Percentiles rank a stretch among this genome's conserved stretches.
Evolutionary conservation across 371 early-diverging fungal species (phyloP).

Genomic region (Paraphysoderma sedebokerense): DNA sequence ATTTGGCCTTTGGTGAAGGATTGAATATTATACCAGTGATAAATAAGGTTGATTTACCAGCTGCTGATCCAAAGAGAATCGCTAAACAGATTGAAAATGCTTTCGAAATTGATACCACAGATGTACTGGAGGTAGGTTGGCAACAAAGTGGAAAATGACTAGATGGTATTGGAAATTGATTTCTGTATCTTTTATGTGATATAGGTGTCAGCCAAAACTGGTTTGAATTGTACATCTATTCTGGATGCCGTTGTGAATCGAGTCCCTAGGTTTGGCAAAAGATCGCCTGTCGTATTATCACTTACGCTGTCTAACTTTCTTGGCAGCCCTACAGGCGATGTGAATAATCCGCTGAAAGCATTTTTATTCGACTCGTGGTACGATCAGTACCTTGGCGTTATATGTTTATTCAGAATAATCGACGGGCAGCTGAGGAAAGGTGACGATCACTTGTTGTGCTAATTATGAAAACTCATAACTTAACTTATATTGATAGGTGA

Average conservation of each 20-base stretch:
- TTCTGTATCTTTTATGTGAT: too few relatives aligned
- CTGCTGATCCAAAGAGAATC: slow-evolving; percentile 66
- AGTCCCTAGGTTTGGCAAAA: too few relatives aligned
- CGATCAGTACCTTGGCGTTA: slow-evolving; percentile 85
- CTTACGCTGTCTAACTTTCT: not conserved
- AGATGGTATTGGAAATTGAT: not conserved
- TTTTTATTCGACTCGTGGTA: slow-evolving; percentile 94
- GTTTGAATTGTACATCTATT: not conserved
- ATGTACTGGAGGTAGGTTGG: slow-evolving; percentile 10
- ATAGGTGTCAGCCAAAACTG: too few relatives aligned
- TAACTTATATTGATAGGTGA: too few relatives aligned
- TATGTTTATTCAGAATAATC: slow-evolving; percentile 74
- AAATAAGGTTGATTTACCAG: slow-evolving; percentile 88
- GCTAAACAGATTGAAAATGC: slow-evolving; percentile 60
- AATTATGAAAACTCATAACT: not conserved
- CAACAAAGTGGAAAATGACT: not conserved
- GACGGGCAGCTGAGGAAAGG: slow-evolving; percentile 70
- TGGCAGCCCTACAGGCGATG: slow-evolving; percentile 23
- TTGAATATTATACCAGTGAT: slow-evolving; percentile 77
- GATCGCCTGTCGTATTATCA: too few relatives aligned
- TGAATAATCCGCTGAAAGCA: slow-evolving; percentile 49
- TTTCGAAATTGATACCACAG: slow-evolving; percentile 60
- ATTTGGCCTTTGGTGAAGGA: slow-evolving; percentile 74
- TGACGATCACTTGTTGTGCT: slow-evolving; percentile 2
- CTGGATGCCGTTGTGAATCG: too few relatives aligned